These are phyloP conservation scores for Kentomonas sorsogonicus DNA, from an alignment of 208 protist species.

Conservation along the genomic window DNA sequence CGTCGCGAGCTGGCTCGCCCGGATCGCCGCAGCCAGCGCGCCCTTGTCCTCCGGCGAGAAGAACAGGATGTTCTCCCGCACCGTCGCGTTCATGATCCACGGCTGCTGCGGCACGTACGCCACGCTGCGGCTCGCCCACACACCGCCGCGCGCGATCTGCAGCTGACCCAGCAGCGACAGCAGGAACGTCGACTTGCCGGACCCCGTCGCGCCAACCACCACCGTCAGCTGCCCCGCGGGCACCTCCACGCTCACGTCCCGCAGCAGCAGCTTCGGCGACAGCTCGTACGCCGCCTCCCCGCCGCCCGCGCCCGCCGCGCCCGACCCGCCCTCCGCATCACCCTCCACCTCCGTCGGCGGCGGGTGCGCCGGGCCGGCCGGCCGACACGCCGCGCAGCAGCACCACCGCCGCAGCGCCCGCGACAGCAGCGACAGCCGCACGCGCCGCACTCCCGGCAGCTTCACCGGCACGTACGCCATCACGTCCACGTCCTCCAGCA, in stretches of 20 bases:
- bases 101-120: constrained; percentile 90
- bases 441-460: no score
- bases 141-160: constrained; percentile 28
- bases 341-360: no score
- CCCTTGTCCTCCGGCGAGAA: constrained; percentile 63
- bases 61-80: constrained; percentile 92
- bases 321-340: no score
- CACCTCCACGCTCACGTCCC: constrained; percentile 30
- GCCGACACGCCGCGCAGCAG: no score
- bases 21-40: constrained; percentile 43
- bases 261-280: constrained; percentile 31
- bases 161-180: constrained; percentile 29
- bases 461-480: constrained; percentile 57
- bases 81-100: constrained; percentile 90
- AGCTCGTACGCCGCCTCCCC: constrained; percentile 20
- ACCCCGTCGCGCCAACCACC: constrained; percentile 63
- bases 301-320: no score
- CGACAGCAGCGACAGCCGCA: no score
- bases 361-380: no score
- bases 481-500: constrained; percentile 41
- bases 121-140: constrained; percentile 35
- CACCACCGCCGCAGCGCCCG: no score
- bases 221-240: constrained; percentile 36
- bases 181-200: constrained; percentile 75
- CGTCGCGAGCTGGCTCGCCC: constrained; percentile 59